Conservation (phyloP, 495 filamentous ascomycete species). For the Penicillium waksmanii region DNA sequence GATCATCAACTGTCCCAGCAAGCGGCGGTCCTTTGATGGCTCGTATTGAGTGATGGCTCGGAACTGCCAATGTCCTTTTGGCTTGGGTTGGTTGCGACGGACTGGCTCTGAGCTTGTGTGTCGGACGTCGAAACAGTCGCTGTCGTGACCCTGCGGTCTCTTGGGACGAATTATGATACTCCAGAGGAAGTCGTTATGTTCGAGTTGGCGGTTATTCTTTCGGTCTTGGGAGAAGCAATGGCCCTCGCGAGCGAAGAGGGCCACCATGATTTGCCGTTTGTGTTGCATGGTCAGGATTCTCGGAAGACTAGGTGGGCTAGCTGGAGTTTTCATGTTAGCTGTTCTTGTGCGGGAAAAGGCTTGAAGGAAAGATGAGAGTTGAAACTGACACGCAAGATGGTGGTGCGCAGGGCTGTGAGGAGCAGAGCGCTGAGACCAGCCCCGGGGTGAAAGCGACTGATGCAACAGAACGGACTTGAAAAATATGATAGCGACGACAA, state of each 20-base stretch:
- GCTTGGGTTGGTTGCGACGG: background rate
- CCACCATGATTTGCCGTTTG: background rate
- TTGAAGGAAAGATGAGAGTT: no score
- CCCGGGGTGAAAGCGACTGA: no score
- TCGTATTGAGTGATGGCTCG: background rate
- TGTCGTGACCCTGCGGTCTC: background rate
- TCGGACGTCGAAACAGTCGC: background rate
- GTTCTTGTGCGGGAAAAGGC: no score
- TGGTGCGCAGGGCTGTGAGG: no score
- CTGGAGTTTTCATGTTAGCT: background rate
- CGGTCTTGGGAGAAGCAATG: background rate
- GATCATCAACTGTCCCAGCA: background rate
- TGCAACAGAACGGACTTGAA: no score
- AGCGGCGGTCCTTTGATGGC: background rate
- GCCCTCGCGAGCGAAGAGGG: background rate
- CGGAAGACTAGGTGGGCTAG: background rate
- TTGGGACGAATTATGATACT: background rate
- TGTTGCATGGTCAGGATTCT: background rate
- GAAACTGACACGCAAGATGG: no score
- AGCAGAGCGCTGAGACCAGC: no score
- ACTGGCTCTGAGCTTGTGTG: background rate
- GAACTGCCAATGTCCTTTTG: background rate
- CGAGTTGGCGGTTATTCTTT: background rate
- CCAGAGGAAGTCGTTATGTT: conserved; percentile 1
- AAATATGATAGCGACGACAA: no score